Base-by-base conservation (phyloP, 176 grass and related monocot genomes). In the Chloris gayana region DNA sequence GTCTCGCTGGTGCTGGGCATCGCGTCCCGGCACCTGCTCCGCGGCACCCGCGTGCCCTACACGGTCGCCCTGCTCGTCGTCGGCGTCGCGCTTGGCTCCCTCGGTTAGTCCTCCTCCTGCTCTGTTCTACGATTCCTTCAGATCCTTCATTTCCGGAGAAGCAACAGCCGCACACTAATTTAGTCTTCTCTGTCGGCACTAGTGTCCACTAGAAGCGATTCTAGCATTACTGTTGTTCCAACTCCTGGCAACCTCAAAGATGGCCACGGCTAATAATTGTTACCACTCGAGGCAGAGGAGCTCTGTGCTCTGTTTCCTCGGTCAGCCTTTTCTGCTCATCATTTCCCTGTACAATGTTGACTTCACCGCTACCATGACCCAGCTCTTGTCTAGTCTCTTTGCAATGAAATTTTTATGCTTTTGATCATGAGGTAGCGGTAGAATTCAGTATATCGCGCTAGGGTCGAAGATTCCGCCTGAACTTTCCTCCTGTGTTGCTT, bases 1-100 rank as follows among this genome's bases (percentile, higher is more conserved):
- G 89, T 97, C 37, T 73, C 94, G 6, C 78, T 97, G 75, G 82
- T 97, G 79, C 94, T 97, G 67, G 94, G 94, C 61, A 97, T 97
- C 82, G 91, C 83, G 49, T 97, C 91, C 39, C 91, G 94, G 58
- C 91, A 97, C 66, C 78, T 97, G 81, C 94, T 97, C 39, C 83
- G 78, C 33, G 94, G 94, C 45, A 97, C 94, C 18, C 89, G 91
- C 38, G 91, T 97, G 27, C 94, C 94, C 72, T 97, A 97, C 85
- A 97, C 94, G 29, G 89, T 94, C 77, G 94, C 94, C 13, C 94
- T 97, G 30, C 94, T 97, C 69, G 30, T 94, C 68, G 80, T 94
- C 57, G 94, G 94, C 31, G 66, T 97, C 80, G 89, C 80, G 42
- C 89, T 97, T 11, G 94, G 94, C 3, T 94, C 83, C 42, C 83